phyloP scores from a whole-genome alignment of 1,284 basidiomycete species.

The Cryptococcus wingfieldii region DNA sequence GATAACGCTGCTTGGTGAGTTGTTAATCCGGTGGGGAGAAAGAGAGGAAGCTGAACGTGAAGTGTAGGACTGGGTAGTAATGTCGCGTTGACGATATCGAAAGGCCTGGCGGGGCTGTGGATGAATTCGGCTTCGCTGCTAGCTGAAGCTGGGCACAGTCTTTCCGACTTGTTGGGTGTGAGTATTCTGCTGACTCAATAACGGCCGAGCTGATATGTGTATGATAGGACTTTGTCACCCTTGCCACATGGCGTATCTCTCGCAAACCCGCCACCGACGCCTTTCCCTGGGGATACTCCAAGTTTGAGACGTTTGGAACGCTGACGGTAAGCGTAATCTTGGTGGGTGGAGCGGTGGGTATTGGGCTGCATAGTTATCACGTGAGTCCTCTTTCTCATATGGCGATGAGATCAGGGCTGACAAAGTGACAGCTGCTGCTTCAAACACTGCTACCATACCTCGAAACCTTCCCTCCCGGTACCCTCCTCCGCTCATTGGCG shows the following conservation, averaged over 20 bases:
- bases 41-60: not conserved
- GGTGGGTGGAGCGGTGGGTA: conserved; percentile 77
- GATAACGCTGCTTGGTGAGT: conserved; percentile 65
- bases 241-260: conserved; percentile 86
- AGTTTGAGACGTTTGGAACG: conserved; percentile 91
- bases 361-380: conserved; percentile 85
- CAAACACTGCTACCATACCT: conserved; percentile 49
- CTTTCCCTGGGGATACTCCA: conserved; percentile 66
- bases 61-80: conserved; percentile 75
- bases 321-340: conserved; percentile 77
- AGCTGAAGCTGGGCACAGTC: conserved; percentile 92
- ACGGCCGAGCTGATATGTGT: not conserved
- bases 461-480: conserved; percentile 44
- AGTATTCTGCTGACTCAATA: conserved; percentile 7
- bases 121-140: conserved; percentile 84
- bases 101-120: conserved; percentile 78
- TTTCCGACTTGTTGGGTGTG: conserved; percentile 61
- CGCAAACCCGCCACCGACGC: conserved; percentile 67
- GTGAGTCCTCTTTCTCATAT: conserved; percentile 17
- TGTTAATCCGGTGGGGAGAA: not conserved
- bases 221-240: conserved; percentile 74
- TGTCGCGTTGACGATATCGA: conserved; percentile 72
- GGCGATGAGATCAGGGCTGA: not conserved
- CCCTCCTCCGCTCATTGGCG: conserved; percentile 33
- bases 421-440: conserved; percentile 32